Percentiles rank a stretch among this genome's conserved stretches.
phyloP scores from a whole-genome alignment of 257 asterid species.

The Paraleonurus japonicus region DNA sequence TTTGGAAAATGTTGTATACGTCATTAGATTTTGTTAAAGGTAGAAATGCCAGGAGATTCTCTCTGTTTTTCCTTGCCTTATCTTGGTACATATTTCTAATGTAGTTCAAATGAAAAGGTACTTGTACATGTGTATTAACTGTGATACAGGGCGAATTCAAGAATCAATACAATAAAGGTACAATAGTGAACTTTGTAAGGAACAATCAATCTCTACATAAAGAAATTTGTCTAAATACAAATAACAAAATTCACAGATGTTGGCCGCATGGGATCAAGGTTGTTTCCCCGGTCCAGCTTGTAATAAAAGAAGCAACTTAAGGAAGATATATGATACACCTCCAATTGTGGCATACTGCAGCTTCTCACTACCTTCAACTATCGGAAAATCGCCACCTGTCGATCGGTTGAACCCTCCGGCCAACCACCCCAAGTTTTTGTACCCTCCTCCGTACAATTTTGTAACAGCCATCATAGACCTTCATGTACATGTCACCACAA shows the following conservation, averaged over 20 bases:
- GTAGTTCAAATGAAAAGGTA: neutral
- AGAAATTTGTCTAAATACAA: neutral
- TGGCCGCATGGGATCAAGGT: slow-evolving; percentile 29
- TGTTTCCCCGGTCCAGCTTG: slow-evolving; percentile 51
- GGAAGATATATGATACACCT: slow-evolving; percentile 82
- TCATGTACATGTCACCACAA: slow-evolving; percentile 6
- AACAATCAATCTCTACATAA: neutral
- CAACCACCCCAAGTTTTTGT: slow-evolving; percentile 87
- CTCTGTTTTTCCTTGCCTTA: neutral
- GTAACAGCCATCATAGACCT: slow-evolving; percentile 78
- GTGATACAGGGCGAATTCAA: neutral
- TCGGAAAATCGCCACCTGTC: slow-evolving; percentile 49
- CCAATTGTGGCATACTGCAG: slow-evolving; percentile 85
- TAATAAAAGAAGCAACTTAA: slow-evolving; percentile 60
- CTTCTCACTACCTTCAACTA: slow-evolving; percentile 77
- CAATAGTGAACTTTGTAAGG: neutral
- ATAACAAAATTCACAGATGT: neutral
- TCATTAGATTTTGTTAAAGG: neutral
- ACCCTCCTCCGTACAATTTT: slow-evolving; percentile 59
- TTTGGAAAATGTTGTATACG: neutral
- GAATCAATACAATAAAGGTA: neutral
- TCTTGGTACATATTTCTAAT: neutral
- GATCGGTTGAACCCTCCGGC: slow-evolving; percentile 75
- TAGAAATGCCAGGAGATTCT: neutral
- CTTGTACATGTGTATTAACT: slow-evolving; percentile 16